A percentile compares a stretch with the other conserved stretches of the same genome.
phyloP scores from a whole-genome alignment of 768 basidiomycete genomes.

The Termitomyces sp. region DNA sequence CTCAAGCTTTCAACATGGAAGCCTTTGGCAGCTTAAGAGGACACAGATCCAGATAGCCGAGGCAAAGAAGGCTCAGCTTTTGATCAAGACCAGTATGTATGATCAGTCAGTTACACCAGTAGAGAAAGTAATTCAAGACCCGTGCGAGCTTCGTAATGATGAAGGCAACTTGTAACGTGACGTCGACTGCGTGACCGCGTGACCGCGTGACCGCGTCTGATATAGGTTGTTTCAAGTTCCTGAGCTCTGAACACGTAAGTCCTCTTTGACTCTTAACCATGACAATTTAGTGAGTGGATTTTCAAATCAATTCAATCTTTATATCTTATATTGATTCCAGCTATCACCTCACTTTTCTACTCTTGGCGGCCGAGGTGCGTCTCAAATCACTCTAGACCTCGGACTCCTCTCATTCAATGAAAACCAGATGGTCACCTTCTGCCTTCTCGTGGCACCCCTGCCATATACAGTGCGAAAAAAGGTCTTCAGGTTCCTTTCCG shows the following conservation, averaged over 20 bases:
- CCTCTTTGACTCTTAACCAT: slow-evolving; percentile 18
- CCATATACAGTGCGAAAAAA: slow-evolving; percentile 68
- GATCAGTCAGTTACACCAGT: too few species aligned
- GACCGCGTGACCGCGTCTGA: background rate
- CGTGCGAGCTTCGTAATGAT: too few species aligned
- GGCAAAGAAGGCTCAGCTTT: too few species aligned
- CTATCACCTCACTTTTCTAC: slow-evolving; percentile 75
- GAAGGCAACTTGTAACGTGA: background rate
- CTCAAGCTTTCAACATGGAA: too few species aligned
- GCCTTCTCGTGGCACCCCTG: slow-evolving; percentile 78
- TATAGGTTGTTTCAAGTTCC: background rate
- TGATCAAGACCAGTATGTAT: too few species aligned
- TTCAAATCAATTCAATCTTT: background rate
- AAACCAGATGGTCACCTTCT: slow-evolving; percentile 74
- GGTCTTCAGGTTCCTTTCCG: slow-evolving; percentile 68
- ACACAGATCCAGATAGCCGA: too few species aligned
- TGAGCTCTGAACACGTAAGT: background rate
- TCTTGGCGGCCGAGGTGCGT: slow-evolving; percentile 68
- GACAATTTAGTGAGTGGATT: slow-evolving; percentile 40
- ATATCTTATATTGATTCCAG: slow-evolving; percentile 30
- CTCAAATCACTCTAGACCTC: background rate
- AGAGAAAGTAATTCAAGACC: too few species aligned
- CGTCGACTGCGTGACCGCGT: background rate
- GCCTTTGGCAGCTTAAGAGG: too few species aligned
- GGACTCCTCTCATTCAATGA: background rate